These are phyloP conservation scores for Solanum corneliomulleri DNA, from an alignment of 257 asterid species.

Conservation along the genomic window DNA sequence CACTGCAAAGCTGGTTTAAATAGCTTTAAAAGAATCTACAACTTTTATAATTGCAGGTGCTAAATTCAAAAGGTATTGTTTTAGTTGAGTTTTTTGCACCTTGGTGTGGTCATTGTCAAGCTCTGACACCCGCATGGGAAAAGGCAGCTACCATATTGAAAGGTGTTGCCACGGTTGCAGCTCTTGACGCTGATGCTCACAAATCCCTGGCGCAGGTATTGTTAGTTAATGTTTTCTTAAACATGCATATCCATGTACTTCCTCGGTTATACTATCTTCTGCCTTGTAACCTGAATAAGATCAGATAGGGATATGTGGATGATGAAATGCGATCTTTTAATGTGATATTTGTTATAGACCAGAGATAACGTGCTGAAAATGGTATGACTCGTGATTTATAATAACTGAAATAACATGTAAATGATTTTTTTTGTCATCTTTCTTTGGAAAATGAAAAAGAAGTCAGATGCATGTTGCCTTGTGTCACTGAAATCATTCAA, in stretches of 20 bases:
- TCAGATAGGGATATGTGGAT: neutral
- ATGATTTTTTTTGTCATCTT: neutral
- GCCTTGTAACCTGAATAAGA: neutral
- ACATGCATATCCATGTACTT: neutral
- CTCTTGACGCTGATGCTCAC: constrained; percentile 96
- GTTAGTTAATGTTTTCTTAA: neutral
- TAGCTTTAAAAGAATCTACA: neutral
- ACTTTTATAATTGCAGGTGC: constrained; percentile 45
- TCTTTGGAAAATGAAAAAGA: neutral
- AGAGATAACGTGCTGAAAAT: neutral
- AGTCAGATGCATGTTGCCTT: neutral
- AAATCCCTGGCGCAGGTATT: constrained; percentile 79
- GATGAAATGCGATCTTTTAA: neutral
- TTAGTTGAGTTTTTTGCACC: constrained; percentile 93
- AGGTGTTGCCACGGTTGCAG: constrained; percentile 91
- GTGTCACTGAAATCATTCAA: neutral
- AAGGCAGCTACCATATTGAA: constrained; percentile 75
- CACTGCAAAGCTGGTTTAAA: neutral
- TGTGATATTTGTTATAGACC: neutral
- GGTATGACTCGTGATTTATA: neutral
- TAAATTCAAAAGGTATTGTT: constrained; percentile 74
- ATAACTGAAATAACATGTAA: neutral
- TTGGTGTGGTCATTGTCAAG: constrained; percentile 97
- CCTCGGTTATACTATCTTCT: neutral
- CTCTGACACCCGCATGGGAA: constrained; percentile 88